phyloP scores from a whole-genome alignment of 768 basidiomycete species.

The Rhizopogon vesiculosus region DNA sequence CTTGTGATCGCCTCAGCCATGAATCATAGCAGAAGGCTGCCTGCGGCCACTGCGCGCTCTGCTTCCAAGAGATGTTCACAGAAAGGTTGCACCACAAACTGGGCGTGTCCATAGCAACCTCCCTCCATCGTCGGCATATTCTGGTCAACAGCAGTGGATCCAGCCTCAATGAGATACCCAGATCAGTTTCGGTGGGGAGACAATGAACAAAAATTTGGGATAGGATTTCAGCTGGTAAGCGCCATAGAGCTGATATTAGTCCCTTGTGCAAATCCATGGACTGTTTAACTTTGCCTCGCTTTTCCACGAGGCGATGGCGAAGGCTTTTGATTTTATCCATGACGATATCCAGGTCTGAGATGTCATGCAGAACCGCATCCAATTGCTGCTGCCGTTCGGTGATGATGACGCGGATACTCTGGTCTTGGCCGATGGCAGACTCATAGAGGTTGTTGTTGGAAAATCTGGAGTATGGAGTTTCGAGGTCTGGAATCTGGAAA shows the following conservation, averaged over 20 bases:
- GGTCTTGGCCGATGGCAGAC: constrained; percentile 5
- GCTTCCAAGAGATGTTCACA: not conserved
- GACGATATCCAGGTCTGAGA: constrained; percentile 8
- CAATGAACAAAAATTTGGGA: constrained; percentile 42
- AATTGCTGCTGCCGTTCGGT: constrained; percentile 12
- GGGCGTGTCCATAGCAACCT: not conserved
- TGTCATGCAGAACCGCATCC: constrained; percentile 6
- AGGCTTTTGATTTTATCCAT: constrained; percentile 7
- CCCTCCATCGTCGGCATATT: not conserved
- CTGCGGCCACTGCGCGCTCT: not conserved
- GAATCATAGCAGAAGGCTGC: constrained; percentile 8
- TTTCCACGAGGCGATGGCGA: constrained; percentile 10
- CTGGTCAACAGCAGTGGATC: no score
- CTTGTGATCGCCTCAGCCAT: constrained; percentile 5
- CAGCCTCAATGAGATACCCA: no score
- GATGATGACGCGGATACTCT: constrained; percentile 10
- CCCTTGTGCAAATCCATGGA: constrained; percentile 18
- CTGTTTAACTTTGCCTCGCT: constrained; percentile 3
- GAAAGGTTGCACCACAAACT: not conserved
- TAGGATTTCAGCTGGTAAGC: constrained; percentile 41
- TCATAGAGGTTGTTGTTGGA: constrained; percentile 6
- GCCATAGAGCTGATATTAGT: constrained; percentile 26
- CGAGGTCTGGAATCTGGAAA: not conserved
- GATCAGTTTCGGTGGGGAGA: constrained; percentile 7
- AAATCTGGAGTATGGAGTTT: not conserved